Percentiles rank a stretch among this genome's conserved stretches.
These are phyloP conservation scores for Alternaria arbusti DNA, from an alignment of 2,329 filamentous ascomycete species.

Conservation along the genomic window DNA sequence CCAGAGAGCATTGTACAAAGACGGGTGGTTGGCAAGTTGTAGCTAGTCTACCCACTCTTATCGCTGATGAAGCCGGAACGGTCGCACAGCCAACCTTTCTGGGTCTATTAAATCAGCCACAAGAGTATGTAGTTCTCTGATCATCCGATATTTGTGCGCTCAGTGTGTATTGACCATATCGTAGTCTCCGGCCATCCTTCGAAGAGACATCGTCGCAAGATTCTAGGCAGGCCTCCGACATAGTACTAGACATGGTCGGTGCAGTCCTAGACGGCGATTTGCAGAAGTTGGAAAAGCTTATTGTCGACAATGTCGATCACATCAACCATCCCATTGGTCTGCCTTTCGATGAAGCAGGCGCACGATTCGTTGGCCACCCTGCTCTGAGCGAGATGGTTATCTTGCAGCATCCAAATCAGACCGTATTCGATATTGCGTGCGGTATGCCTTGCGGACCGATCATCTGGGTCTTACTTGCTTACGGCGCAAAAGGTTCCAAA, in stretches of 20 bases:
- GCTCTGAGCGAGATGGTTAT: conserved; percentile 34
- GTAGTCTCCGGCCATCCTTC: conserved; percentile 16
- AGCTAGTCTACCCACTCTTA: background rate
- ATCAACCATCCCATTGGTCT: conserved; percentile 41
- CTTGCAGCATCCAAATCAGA: conserved; percentile 41
- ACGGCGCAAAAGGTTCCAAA: conserved; percentile 38
- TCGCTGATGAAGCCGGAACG: background rate
- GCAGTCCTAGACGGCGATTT: conserved; percentile 33
- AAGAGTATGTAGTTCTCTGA: conserved; percentile 8
- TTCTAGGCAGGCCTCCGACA: conserved; percentile 11
- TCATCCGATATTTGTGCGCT: background rate
- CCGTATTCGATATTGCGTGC: conserved; percentile 41
- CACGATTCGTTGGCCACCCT: conserved; percentile 35
- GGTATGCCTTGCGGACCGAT: conserved; percentile 35
- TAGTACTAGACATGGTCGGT: conserved; percentile 37
- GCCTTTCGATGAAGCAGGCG: conserved; percentile 31
- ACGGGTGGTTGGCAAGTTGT: conserved; percentile 16
- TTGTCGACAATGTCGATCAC: conserved; percentile 30
- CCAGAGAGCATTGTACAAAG: background rate
- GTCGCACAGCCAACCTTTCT: conserved; percentile 15
- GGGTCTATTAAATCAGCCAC: conserved; percentile 12
- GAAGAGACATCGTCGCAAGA: conserved; percentile 23
- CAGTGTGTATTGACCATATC: background rate
- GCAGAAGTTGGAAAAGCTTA: conserved; percentile 31
- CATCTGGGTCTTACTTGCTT: conserved; percentile 34